phyloP scores from a whole-genome alignment of 2,329 filamentous ascomycete species.

The Sporothrix humicola region DNA sequence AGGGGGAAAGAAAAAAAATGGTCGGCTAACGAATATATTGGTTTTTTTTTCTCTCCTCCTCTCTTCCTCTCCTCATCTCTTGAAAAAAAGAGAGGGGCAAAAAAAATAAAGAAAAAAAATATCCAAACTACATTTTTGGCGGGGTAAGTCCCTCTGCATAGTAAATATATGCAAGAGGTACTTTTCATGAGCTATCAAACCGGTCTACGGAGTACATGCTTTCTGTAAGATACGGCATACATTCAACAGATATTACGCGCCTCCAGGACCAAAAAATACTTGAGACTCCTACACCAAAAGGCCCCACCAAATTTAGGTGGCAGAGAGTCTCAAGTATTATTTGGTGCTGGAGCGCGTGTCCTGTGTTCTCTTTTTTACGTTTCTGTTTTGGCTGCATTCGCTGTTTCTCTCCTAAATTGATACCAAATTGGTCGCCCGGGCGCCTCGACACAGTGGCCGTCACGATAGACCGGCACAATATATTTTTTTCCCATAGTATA shows the following conservation, averaged over 20 bases:
- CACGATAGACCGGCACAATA: not conserved
- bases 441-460: slow-evolving; percentile 25
- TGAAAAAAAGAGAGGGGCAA: slow-evolving; percentile 36
- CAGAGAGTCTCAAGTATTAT: too few species aligned
- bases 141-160: slow-evolving; percentile 17
- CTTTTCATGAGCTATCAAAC: not conserved
- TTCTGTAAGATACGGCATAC: not conserved
- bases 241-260: not conserved
- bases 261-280: too few species aligned
- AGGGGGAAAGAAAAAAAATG: slow-evolving; percentile 36
- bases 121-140: slow-evolving; percentile 21
- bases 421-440: slow-evolving; percentile 16
- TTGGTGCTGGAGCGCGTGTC: too few species aligned
- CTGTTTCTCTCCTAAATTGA: not conserved
- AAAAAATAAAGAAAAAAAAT: slow-evolving; percentile 34
- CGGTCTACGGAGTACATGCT: too few species aligned
- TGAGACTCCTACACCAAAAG: too few species aligned
- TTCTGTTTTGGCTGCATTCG: slow-evolving; percentile 13
- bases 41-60: slow-evolving; percentile 18
- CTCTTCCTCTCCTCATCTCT: not conserved
- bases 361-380: not conserved
- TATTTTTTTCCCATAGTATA: too few species aligned
- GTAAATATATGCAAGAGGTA: not conserved
- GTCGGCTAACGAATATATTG: slow-evolving; percentile 22
- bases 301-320: too few species aligned